Conservation (phyloP, 352 stramenopile genomes). For the Pythium aquatile region DNA sequence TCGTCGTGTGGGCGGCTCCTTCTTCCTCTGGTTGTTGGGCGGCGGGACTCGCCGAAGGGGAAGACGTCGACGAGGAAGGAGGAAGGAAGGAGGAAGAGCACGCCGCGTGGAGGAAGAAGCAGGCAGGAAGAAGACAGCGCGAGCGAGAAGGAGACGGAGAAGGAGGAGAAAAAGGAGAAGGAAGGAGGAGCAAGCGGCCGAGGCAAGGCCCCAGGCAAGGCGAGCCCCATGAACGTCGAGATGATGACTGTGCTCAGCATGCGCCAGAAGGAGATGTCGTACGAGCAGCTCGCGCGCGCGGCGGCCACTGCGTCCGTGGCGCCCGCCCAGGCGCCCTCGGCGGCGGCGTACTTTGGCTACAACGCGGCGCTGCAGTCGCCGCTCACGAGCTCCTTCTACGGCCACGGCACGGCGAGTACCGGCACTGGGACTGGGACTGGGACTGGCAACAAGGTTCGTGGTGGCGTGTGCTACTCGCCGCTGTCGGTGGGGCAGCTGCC, state of each 20-base stretch:
- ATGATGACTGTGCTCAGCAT: constrained; percentile 81
- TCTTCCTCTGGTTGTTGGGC: too few relatives aligned
- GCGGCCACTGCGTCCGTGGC: constrained; percentile 11
- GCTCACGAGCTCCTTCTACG: not conserved
- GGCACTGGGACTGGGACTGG: too few relatives aligned
- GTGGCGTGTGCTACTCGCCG: constrained; percentile 35
- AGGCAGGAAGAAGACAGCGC: too few relatives aligned
- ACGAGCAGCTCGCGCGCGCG: constrained; percentile 56
- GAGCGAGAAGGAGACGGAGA: not conserved
- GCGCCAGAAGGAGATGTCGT: constrained; percentile 81
- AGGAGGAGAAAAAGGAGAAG: not conserved
- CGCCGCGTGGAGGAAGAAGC: too few relatives aligned
- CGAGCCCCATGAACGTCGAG: constrained; percentile 35
- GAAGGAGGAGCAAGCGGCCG: not conserved
- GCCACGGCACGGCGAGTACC: not conserved
- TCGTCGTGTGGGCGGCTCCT: too few relatives aligned
- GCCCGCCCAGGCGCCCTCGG: not conserved
- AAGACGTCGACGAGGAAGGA: too few relatives aligned
- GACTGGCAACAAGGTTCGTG: not conserved
- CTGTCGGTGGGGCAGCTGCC: constrained; percentile 55
- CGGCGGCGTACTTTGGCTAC: constrained; percentile 11
- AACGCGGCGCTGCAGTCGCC: not conserved
- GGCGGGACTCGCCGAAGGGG: too few relatives aligned
- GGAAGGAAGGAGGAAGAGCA: too few relatives aligned
- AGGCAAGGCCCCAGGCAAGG: not conserved